These are phyloP conservation scores for Excoecaria cochinchinensis DNA, from an alignment of 345 rosid genomes.

Conservation along the genomic window DNA sequence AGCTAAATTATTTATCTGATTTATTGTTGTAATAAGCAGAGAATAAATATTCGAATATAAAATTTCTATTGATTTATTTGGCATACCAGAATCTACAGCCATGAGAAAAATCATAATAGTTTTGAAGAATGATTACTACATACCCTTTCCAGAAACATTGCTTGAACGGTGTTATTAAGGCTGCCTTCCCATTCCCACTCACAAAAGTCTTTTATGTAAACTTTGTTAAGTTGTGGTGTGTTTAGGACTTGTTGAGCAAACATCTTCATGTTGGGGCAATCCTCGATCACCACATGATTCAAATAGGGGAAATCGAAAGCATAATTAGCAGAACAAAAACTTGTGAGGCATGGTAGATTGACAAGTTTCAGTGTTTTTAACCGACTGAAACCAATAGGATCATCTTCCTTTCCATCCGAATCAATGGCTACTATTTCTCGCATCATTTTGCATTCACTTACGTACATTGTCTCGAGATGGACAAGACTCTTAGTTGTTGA, in stretches of 20 bases:
- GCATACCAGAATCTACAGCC: no score
- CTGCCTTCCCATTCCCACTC: constrained; percentile 5
- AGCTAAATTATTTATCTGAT: no score
- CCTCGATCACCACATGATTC: background rate
- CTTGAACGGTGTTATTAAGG: background rate
- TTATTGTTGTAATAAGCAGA: no score
- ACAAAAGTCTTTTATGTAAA: background rate
- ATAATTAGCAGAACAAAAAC: background rate
- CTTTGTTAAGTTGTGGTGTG: background rate
- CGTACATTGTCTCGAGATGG: background rate
- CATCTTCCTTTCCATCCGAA: background rate
- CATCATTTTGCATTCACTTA: constrained; percentile 12
- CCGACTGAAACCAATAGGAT: background rate
- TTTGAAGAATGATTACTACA: no score
- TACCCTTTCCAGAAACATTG: background rate
- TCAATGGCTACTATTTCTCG: constrained; percentile 5
- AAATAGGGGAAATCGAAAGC: background rate
- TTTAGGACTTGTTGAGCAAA: background rate
- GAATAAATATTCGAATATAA: no score
- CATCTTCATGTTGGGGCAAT: background rate
- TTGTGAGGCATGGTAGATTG: constrained; percentile 8
- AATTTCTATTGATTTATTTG: no score
- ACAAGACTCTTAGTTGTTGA: constrained; percentile 5
- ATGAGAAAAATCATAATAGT: no score
- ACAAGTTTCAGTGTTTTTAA: background rate